phyloP scores from a whole-genome alignment of 768 basidiomycete species.

The Pilatotrama ljubarskyi region DNA sequence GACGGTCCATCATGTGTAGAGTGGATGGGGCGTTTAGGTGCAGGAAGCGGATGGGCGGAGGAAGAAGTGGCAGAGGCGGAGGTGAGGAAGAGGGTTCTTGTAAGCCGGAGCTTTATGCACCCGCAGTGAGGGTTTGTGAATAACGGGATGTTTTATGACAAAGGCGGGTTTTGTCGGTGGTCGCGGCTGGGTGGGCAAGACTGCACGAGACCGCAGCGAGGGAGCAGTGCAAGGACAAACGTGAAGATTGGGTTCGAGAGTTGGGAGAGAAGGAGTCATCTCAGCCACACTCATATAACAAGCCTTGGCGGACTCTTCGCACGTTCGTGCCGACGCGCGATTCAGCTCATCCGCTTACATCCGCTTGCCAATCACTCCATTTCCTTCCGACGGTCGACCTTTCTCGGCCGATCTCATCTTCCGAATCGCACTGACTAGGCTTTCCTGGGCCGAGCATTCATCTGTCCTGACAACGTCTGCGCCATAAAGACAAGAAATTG shows the following conservation, averaged over 20 bases:
- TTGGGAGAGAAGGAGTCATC: conserved; percentile 14
- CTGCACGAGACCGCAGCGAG: background rate
- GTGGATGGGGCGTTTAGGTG: background rate
- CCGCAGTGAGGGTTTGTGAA: background rate
- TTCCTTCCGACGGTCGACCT: conserved; percentile 4
- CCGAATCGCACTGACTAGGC: background rate
- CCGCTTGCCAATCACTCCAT: conserved; percentile 12
- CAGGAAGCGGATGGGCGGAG: background rate
- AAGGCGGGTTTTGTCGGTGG: background rate
- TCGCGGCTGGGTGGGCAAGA: background rate
- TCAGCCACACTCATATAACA: conserved; percentile 19
- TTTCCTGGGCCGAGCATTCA: background rate
- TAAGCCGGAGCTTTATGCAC: background rate
- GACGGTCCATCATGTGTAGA: conserved; percentile 55
- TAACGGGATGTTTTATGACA: conserved; percentile 13
- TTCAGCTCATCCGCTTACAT: conserved; percentile 17
- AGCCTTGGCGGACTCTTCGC: conserved; percentile 19
- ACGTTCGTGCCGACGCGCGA: conserved; percentile 19
- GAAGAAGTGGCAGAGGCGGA: background rate
- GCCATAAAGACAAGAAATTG: background rate
- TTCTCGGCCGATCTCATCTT: conserved; percentile 2
- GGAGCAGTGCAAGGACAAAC: conserved; percentile 13
- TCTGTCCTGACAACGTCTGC: background rate
- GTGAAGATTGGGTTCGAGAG: conserved; percentile 5
- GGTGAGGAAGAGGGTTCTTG: background rate